Evolutionary conservation across 2,329 filamentous ascomycete species (phyloP).

Genomic region (Dactylellina leptospora): DNA sequence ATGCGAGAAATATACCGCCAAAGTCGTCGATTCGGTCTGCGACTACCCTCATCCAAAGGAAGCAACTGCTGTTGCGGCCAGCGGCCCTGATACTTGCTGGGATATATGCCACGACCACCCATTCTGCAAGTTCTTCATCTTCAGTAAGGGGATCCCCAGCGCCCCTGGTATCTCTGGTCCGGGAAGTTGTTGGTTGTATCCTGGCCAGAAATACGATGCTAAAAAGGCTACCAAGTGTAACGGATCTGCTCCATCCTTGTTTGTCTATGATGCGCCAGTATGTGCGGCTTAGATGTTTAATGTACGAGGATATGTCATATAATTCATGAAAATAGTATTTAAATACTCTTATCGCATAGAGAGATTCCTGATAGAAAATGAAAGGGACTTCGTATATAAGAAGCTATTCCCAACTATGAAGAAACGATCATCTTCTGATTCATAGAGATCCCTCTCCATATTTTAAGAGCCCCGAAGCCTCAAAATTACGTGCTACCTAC

Average conservation of each 20-base stretch:
- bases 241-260: neutral
- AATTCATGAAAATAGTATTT: too few relatives aligned
- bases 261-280: neutral
- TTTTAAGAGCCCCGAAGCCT: too few relatives aligned
- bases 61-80: neutral
- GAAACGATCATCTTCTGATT: too few relatives aligned
- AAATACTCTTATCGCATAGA: too few relatives aligned
- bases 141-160: neutral
- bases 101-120: neutral
- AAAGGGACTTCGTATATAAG: too few relatives aligned
- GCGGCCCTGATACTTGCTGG: conserved; percentile 5
- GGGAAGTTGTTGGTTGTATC: conserved; percentile 9
- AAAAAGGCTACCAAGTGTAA: conserved; percentile 3
- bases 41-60: conserved; percentile 1
- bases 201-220: neutral
- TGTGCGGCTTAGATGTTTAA: too few relatives aligned
- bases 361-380: too few relatives aligned
- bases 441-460: too few relatives aligned
- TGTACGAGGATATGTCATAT: too few relatives aligned
- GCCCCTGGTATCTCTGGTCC: conserved; percentile 2
- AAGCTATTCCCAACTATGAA: too few relatives aligned
- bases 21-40: neutral
- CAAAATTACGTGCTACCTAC: too few relatives aligned
- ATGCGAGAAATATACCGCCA: neutral
- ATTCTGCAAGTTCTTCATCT: conserved; percentile 11